Evolutionary conservation across 805 yeast genomes (phyloP).

Genomic region (Ogataea thermomethanolica): DNA sequence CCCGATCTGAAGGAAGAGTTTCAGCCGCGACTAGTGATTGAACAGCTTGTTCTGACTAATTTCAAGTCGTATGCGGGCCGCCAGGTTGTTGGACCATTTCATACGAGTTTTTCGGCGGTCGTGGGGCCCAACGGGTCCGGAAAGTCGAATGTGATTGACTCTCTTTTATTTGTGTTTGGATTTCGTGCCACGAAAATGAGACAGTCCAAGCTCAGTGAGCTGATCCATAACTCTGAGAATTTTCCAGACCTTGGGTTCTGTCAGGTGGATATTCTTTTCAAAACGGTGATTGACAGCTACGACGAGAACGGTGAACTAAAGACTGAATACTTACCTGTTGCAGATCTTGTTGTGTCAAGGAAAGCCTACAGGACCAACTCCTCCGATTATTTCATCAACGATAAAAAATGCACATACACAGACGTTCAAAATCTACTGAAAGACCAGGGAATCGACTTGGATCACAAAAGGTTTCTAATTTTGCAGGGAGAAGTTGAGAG

Average conservation of each 20-base stretch:
- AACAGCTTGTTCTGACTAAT: slow-evolving; percentile 68
- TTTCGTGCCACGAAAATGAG: slow-evolving; percentile 96
- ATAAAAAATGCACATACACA: slow-evolving; percentile 63
- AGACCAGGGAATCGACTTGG: slow-evolving; percentile 85
- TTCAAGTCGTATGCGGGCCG: slow-evolving; percentile 95
- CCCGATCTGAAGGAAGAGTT: slow-evolving; percentile 13
- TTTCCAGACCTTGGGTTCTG: slow-evolving; percentile 67
- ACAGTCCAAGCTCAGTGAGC: slow-evolving; percentile 86
- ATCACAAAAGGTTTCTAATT: slow-evolving; percentile 90
- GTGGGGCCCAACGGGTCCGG: slow-evolving; percentile 99
- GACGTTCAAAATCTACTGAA: slow-evolving; percentile 74
- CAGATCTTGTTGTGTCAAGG: slow-evolving; percentile 70
- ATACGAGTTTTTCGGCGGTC: slow-evolving; percentile 90
- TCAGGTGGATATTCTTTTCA: slow-evolving; percentile 87
- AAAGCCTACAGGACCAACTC: slow-evolving; percentile 73
- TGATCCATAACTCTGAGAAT: slow-evolving; percentile 85
- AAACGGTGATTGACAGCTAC: slow-evolving; percentile 59
- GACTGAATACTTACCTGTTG: slow-evolving; percentile 46
- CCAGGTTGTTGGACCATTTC: slow-evolving; percentile 93
- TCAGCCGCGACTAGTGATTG: slow-evolving; percentile 63
- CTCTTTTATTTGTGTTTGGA: slow-evolving; percentile 95
- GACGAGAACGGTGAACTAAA: slow-evolving; percentile 26
- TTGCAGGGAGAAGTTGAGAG: slow-evolving; percentile 98
- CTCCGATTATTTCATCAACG: slow-evolving; percentile 76
- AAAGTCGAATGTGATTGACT: slow-evolving; percentile 96